Evolutionary conservation across 208 protist genomes (phyloP), one percentile per base, ranked within the genome.

Genomic region (Crithidia thermophila): DNA sequence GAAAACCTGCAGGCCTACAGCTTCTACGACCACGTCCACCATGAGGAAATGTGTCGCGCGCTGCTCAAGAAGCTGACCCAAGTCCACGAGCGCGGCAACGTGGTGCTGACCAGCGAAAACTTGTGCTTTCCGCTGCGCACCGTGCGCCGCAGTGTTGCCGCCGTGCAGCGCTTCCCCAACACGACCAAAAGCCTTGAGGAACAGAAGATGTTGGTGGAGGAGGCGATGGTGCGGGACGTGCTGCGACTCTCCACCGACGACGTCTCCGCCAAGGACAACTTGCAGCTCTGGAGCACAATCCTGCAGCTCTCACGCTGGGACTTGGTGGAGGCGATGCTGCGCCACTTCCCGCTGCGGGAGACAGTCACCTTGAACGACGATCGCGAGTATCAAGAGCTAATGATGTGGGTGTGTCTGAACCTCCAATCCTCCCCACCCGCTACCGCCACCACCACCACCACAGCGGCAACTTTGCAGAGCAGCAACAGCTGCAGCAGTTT

Each of bases 21-120:
- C 21, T 52, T 79, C n/a, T 60, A 78, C 37, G 82, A 94, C 69
- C 73, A 80, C 33, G 85, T 88, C 31, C 56, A 62, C n/a, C 85
- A 94, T 60, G 62, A 36, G 6, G 52, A 76, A 21, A 51, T 90
- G 60, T 77, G 90, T 18, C 33, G 52, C 21, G 39, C 61, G 18
- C 55, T 72, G 14, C 14, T 36, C 4, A 28, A 62, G 45, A 52
- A 37, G 0, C 20, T 61, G 28, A 25, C 30, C n/a, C 43, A 31
- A 20, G 40, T 60, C 10, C 55, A 47, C 27, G 7, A 55, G 27
- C 53, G 58, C 42, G 46, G 39, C 11, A 62, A 59, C 11, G 39
- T 27, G 2, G 49, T 70, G 16, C 47, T 76, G 2, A 30, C 47
- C 5, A 58, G 46, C 45, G 59, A 66, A 5, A 4, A 21, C 2